Percentiles rank a stretch among this genome's conserved stretches.
Conservation (phyloP, 495 filamentous ascomycete genomes). For the Polyplosphaeria fusca region DNA sequence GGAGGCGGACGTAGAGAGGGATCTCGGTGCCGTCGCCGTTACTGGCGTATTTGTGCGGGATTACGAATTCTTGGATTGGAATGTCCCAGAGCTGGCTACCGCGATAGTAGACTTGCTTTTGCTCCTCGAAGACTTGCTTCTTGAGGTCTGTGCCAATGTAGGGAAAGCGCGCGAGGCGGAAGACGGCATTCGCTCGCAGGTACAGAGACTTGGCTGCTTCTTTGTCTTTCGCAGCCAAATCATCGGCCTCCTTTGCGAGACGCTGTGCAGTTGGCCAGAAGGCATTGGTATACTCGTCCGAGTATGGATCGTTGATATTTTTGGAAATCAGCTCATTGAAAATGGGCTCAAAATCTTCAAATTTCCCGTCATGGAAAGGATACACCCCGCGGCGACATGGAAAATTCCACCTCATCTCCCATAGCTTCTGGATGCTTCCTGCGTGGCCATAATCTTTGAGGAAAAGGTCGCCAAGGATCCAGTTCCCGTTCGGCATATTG, state of each 20-base stretch:
- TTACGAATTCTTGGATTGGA: conserved; percentile 54
- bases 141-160: conserved; percentile 56
- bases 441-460: conserved; percentile 50
- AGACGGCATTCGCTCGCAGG: conserved; percentile 65
- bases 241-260: conserved; percentile 51
- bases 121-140: conserved; percentile 60
- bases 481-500: no score
- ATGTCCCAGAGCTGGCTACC: conserved; percentile 54
- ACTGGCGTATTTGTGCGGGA: conserved; percentile 52
- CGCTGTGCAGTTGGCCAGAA: conserved; percentile 57
- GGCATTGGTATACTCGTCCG: conserved; percentile 58
- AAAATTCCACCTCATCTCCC: conserved; percentile 74
- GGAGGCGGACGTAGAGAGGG: conserved; percentile 62
- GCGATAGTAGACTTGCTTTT: conserved; percentile 63
- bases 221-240: conserved; percentile 29
- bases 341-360: conserved; percentile 69
- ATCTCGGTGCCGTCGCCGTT: conserved; percentile 53
- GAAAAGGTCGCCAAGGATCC: conserved; percentile 34
- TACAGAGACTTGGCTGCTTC: conserved; percentile 57
- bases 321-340: conserved; percentile 53
- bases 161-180: conserved; percentile 71
- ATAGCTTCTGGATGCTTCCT: conserved; percentile 64
- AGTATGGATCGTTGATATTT: conserved; percentile 61
- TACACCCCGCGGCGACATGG: conserved; percentile 42
- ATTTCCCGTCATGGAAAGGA: conserved; percentile 66